These are phyloP conservation scores for Avena insularis DNA, from an alignment of 176 grass and related monocot species.

Conservation along the genomic window DNA sequence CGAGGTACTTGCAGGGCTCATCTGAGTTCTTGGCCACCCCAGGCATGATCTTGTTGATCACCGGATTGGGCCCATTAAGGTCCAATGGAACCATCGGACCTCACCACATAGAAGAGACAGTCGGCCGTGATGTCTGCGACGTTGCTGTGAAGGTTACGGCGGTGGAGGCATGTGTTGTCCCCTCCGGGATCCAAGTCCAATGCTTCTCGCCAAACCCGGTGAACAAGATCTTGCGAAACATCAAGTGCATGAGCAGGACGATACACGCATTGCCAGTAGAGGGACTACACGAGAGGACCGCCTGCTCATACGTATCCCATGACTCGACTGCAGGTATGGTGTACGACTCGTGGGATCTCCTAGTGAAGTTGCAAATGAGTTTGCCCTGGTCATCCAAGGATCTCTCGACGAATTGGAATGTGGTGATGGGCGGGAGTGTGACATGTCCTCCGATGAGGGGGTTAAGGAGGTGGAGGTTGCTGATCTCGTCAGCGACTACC, in stretches of 20 bases:
- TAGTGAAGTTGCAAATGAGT: not conserved
- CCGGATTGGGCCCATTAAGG: too few relatives aligned
- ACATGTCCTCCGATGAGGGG: not conserved
- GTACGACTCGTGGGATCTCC: not conserved
- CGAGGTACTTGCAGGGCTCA: not conserved
- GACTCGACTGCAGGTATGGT: not conserved
- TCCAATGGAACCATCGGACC: too few relatives aligned
- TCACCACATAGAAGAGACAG: not conserved
- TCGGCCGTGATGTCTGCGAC: not conserved
- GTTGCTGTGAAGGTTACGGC: not conserved
- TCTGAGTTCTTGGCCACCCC: too few relatives aligned
- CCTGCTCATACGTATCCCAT: not conserved
- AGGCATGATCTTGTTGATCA: too few relatives aligned
- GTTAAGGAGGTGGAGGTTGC: slow-evolving; percentile 32
- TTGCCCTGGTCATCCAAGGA: not conserved
- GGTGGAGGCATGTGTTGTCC: not conserved
- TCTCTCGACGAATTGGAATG: not conserved
- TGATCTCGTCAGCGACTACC: slow-evolving; percentile 3
- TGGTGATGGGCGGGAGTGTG: slow-evolving; percentile 18
- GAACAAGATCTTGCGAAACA: not conserved
- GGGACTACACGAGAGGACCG: slow-evolving; percentile 6
- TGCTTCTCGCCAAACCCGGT: slow-evolving; percentile 8
- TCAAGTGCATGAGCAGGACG: slow-evolving; percentile 10
- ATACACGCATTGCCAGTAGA: not conserved
- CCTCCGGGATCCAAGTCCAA: slow-evolving; percentile 25